Percentiles rank a stretch among this genome's conserved stretches.
Evolutionary conservation across 495 filamentous ascomycete genomes (phyloP).

Genomic region (Schizothecium vesticola): DNA sequence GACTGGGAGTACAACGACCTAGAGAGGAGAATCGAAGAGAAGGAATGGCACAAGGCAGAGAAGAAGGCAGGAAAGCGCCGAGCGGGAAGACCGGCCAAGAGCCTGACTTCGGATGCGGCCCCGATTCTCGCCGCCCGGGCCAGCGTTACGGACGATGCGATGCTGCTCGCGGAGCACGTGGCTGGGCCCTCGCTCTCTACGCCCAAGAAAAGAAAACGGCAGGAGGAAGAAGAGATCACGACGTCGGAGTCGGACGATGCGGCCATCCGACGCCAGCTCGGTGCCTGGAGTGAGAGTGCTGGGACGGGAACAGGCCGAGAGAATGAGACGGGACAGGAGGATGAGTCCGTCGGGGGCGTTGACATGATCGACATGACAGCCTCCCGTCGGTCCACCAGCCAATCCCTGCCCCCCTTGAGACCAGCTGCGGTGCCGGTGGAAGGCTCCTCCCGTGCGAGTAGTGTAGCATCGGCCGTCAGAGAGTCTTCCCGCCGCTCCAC

Average conservation of each 20-base stretch:
- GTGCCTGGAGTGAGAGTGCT: background rate
- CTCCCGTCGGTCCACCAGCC: background rate
- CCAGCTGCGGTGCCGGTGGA: background rate
- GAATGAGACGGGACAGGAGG: background rate
- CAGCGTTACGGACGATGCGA: constrained; percentile 3
- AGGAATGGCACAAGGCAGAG: constrained; percentile 1
- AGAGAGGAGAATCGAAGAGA: constrained; percentile 29
- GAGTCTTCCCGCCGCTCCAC: background rate
- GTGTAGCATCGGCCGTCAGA: background rate
- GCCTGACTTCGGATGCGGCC: background rate
- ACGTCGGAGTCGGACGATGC: constrained; percentile 22
- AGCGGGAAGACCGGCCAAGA: constrained; percentile 14
- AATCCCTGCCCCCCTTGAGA: background rate
- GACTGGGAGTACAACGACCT: constrained; percentile 37
- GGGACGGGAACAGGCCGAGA: background rate
- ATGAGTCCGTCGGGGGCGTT: background rate
- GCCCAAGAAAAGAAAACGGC: constrained; percentile 24
- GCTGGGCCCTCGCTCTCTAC: constrained; percentile 31
- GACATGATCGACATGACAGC: background rate
- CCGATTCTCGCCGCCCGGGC: background rate
- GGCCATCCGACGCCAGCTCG: constrained; percentile 16
- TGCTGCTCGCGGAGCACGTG: constrained; percentile 17
- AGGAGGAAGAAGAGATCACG: constrained; percentile 5
- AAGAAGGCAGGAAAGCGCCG: constrained; percentile 12
- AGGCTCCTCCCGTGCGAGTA: background rate